Conservation (phyloP, 371 early-diverging fungal genomes). For the Mucor racemosus region DNA sequence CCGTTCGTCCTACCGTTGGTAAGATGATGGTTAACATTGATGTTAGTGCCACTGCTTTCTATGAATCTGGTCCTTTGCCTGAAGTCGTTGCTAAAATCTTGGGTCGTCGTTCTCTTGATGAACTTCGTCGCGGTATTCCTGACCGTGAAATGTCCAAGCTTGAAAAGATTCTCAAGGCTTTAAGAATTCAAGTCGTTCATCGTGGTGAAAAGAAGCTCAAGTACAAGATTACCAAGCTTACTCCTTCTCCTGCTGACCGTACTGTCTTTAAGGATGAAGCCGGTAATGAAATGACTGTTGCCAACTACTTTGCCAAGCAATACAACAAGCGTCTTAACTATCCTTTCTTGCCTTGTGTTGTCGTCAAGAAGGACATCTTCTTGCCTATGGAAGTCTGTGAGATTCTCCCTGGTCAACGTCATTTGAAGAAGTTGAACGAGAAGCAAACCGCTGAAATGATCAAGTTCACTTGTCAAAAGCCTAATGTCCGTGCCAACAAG, state of each 20-base stretch:
- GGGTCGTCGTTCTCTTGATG: slow-evolving; percentile 60
- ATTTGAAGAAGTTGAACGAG: slow-evolving; percentile 81
- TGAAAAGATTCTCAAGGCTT: slow-evolving; percentile 74
- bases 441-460: slow-evolving; percentile 95
- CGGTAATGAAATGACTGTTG: slow-evolving; percentile 64
- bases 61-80: slow-evolving; percentile 71
- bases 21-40: slow-evolving; percentile 86
- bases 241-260: slow-evolving; percentile 65
- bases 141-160: slow-evolving; percentile 69
- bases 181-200: slow-evolving; percentile 78
- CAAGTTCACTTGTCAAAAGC: slow-evolving; percentile 86
- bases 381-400: slow-evolving; percentile 94
- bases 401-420: slow-evolving; percentile 84
- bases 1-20: slow-evolving; percentile 78
- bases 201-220: slow-evolving; percentile 71
- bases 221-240: slow-evolving; percentile 74
- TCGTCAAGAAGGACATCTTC: slow-evolving; percentile 64
- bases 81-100: slow-evolving; percentile 73
- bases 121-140: slow-evolving; percentile 68
- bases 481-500: slow-evolving; percentile 70
- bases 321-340: slow-evolving; percentile 75
- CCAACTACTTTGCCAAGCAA: slow-evolving; percentile 75
- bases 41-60: slow-evolving; percentile 88
- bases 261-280: slow-evolving; percentile 72
- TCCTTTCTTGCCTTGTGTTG: slow-evolving; percentile 89